These are phyloP conservation scores for Xylaria hypoxylon DNA, from an alignment of 2,329 filamentous ascomycete genomes.

Conservation along the genomic window DNA sequence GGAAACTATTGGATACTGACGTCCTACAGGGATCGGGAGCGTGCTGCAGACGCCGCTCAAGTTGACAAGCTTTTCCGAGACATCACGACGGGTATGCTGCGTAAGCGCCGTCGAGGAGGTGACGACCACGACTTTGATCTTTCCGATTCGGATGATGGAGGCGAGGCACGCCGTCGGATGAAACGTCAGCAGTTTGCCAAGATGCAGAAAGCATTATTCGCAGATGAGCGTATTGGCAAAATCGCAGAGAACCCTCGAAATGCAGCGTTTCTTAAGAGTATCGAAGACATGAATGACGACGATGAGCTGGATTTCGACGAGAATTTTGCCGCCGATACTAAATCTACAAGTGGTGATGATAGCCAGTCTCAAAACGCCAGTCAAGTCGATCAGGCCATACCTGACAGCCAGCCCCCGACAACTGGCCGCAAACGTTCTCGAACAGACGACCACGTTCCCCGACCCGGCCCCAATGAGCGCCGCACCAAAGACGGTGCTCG, in stretches of 20 bases:
- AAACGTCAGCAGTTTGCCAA: constrained; percentile 90
- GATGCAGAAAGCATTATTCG: constrained; percentile 88
- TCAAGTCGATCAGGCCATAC: constrained; percentile 54
- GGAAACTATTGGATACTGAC: constrained; percentile 23
- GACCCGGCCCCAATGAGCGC: constrained; percentile 70
- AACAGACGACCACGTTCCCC: constrained; percentile 51
- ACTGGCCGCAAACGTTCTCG: constrained; percentile 49
- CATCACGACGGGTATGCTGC: constrained; percentile 87
- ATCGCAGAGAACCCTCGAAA: constrained; percentile 91
- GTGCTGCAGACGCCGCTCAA: constrained; percentile 83
- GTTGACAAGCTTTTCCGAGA: constrained; percentile 94
- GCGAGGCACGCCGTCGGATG: constrained; percentile 79
- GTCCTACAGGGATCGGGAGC: constrained; percentile 75
- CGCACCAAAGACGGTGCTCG: constrained; percentile 73
- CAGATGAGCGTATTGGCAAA: constrained; percentile 90
- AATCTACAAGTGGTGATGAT: constrained; percentile 53
- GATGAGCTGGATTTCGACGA: constrained; percentile 82
- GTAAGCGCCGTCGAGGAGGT: constrained; percentile 75
- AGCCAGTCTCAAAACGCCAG: constrained; percentile 54
- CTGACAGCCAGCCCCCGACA: constrained; percentile 66
- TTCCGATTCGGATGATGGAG: constrained; percentile 90
- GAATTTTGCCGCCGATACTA: constrained; percentile 58
- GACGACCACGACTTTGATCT: constrained; percentile 78
- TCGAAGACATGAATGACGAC: constrained; percentile 83
- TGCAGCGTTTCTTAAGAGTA: constrained; percentile 87